Conservation (phyloP, 768 basidiomycete genomes). For the Rickenella mellea region DNA sequence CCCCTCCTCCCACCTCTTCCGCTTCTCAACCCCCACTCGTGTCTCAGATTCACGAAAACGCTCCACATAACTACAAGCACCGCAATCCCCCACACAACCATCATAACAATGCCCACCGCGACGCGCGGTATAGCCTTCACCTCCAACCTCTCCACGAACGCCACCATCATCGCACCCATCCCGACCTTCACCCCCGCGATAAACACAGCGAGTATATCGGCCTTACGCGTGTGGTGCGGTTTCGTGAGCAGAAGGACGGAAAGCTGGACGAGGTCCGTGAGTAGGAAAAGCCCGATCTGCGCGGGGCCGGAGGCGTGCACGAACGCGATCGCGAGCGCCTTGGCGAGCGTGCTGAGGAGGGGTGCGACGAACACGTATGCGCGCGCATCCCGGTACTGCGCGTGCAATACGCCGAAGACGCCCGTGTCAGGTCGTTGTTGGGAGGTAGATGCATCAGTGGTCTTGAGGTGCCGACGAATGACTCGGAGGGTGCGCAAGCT, state of each 20-base stretch:
- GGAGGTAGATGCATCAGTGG: too few species aligned
- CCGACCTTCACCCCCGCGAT: slow-evolving; percentile 60
- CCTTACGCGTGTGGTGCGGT: slow-evolving; percentile 60
- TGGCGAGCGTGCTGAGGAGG: slow-evolving; percentile 49
- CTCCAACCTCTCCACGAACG: slow-evolving; percentile 58
- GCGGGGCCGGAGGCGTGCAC: slow-evolving; percentile 50
- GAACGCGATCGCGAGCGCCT: slow-evolving; percentile 64
- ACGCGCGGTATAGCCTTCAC: slow-evolving; percentile 73
- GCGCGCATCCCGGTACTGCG: slow-evolving; percentile 54
- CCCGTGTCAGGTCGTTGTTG: slow-evolving; percentile 30
- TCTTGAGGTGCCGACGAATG: too few species aligned
- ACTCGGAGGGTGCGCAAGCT: slow-evolving; percentile 39
- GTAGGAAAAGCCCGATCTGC: slow-evolving; percentile 59
- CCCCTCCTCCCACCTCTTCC: too few species aligned
- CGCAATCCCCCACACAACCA: slow-evolving; percentile 62
- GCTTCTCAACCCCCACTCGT: slow-evolving; percentile 23
- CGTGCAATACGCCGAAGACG: slow-evolving; percentile 49
- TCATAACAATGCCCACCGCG: slow-evolving; percentile 67
- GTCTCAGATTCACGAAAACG: slow-evolving; percentile 40
- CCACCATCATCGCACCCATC: slow-evolving; percentile 62
- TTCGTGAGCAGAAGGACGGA: slow-evolving; percentile 40
- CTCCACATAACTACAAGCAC: slow-evolving; percentile 65
- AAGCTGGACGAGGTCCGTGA: slow-evolving; percentile 58
- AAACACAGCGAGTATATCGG: slow-evolving; percentile 61
- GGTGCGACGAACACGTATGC: slow-evolving; percentile 59